Base-by-base conservation (phyloP, 1,139 yeast species). In the Protomyces arabidopsidicola region DNA sequence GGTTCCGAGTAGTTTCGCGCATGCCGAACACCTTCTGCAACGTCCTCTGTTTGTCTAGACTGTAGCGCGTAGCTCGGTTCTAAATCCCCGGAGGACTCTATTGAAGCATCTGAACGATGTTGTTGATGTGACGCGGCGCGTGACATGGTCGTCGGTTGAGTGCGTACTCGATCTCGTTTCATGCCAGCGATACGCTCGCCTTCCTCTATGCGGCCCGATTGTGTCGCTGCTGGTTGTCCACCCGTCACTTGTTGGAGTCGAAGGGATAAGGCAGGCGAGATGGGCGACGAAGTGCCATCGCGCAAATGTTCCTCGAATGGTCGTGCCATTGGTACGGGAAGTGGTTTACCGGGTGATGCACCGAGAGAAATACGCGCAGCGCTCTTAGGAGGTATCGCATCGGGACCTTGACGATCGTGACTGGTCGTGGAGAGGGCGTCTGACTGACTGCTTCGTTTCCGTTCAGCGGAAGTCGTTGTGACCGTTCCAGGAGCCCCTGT, bases 191-290 rank as follows among this genome's bases (percentile, higher is more conserved):
- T 50, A n/a, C 62, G 27, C 35, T 58, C 62, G 53, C 53, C 53
- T 39, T 58, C 62, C 35, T 58, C 62, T 6, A 31, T 6, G 5
- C 52, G 34, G 2, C 16, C 20, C 14, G 38, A 35, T 9, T 36
- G 22, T n/a, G 62, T 55, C n/a, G 62, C 27, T 4, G 53, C 51
- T 16, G 56, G n/a, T 16, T 55, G 51, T 20, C 22, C 24, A 16
- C 48, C 48, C 14, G 54, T 27, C 5, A 58, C 45, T 34, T 58
- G 62, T 24, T 58, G 62, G 42, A 58, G 42, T 16, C 62, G 51
- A n/a, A 58, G n/a, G n/a, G 62, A 58, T 20, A 58, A 56, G 8
- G 56, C 55, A 8, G 62, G 62, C 9, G 62, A 58, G 50, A 58
- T 58, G 31, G 62, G 62, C 56, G 62, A 27, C 12, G 56, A 58